Evolutionary conservation across 1,284 basidiomycete species (phyloP).

Genomic region (Polyporus tsugae): DNA sequence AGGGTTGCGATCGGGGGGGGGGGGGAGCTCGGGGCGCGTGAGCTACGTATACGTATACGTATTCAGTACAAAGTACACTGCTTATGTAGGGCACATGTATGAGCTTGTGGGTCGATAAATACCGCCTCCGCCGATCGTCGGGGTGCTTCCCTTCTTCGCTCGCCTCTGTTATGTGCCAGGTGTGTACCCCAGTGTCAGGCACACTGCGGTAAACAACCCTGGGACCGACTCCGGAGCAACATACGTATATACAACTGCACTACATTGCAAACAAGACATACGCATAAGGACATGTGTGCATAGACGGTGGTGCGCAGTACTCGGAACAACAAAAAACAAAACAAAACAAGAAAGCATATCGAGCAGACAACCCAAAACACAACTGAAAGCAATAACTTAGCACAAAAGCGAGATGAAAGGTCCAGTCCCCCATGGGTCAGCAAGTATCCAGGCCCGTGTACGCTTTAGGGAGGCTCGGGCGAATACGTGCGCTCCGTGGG

Average conservation of each 20-base stretch:
- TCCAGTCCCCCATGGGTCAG: constrained; percentile 11
- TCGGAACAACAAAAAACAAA: constrained; percentile 15
- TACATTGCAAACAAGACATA: constrained; percentile 9
- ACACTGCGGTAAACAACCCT: background rate
- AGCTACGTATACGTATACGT: background rate
- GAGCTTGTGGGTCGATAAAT: background rate
- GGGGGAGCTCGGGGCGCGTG: background rate
- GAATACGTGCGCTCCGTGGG: constrained; percentile 49
- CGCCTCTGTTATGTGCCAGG: background rate
- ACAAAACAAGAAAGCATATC: constrained; percentile 28
- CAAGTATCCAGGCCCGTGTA: background rate
- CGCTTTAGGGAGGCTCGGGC: constrained; percentile 29
- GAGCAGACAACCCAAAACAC: constrained; percentile 15
- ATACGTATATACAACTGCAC: background rate
- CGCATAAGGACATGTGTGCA: background rate
- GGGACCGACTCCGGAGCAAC: background rate
- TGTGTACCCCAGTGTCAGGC: background rate
- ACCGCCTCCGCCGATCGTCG: background rate
- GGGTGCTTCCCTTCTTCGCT: constrained; percentile 6
- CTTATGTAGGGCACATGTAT: background rate
- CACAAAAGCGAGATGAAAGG: constrained; percentile 23
- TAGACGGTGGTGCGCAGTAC: background rate
- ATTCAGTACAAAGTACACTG: background rate
- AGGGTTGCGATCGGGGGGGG: constrained; percentile 24
- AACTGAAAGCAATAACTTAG: constrained; percentile 31